phyloP scores from a whole-genome alignment of 2,329 filamentous ascomycete species.

The Neofusicoccum cordaticola region DNA sequence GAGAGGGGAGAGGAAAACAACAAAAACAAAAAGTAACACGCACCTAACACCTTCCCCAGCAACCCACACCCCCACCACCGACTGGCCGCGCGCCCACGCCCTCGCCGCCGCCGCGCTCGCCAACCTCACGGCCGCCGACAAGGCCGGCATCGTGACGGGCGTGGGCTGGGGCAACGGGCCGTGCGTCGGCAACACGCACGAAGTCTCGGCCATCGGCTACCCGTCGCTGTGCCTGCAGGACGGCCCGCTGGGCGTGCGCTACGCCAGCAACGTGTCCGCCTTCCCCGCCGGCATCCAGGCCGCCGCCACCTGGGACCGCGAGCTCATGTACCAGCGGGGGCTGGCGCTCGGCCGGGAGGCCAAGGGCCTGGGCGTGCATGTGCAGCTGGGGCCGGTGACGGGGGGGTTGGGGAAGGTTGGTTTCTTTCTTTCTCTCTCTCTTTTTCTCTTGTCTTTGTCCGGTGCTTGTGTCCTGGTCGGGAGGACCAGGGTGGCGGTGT shows the following conservation, averaged over 20 bases:
- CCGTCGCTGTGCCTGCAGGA: slow-evolving; percentile 41
- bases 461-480: too few relatives aligned
- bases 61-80: not conserved
- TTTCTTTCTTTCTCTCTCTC: too few relatives aligned
- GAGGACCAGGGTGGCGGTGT: too few relatives aligned
- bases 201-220: slow-evolving; percentile 33
- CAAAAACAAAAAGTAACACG: not conserved
- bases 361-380: slow-evolving; percentile 42
- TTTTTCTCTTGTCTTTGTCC: too few relatives aligned
- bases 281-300: slow-evolving; percentile 40
- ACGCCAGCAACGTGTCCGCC: slow-evolving; percentile 35
- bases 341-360: slow-evolving; percentile 38
- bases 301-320: slow-evolving; percentile 38
- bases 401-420: slow-evolving; percentile 26
- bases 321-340: slow-evolving; percentile 33
- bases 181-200: slow-evolving; percentile 37
- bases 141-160: slow-evolving; percentile 39
- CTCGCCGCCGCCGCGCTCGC: slow-evolving; percentile 17
- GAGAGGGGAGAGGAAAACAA: too few relatives aligned
- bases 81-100: not conserved
- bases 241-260: slow-evolving; percentile 40
- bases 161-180: slow-evolving; percentile 33
- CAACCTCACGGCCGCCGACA: slow-evolving; percentile 39
- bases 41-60: not conserved
- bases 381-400: slow-evolving; percentile 44